These are phyloP conservation scores for Rhynchosporium secalis DNA, from an alignment of 2,329 filamentous ascomycete genomes.

Conservation along the genomic window DNA sequence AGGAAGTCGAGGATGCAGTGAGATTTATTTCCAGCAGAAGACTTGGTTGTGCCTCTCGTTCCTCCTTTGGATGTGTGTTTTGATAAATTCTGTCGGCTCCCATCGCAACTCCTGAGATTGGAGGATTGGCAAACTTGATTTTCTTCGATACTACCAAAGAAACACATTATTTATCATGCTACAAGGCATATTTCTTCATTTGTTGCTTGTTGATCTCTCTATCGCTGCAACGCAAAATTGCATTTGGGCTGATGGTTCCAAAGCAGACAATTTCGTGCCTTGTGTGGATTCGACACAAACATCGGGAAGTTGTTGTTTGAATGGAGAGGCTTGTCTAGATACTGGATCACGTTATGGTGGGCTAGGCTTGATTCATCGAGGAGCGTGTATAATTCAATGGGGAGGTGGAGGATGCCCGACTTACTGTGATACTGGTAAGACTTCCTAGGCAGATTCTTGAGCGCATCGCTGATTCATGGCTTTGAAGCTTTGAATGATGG, in stretches of 20 bases:
- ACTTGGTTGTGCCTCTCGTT: background rate
- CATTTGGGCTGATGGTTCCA: conserved; percentile 17
- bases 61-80: background rate
- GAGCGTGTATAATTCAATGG: conserved; percentile 20
- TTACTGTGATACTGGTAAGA: conserved; percentile 20
- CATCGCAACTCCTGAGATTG: background rate
- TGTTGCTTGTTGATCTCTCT: conserved; percentile 9
- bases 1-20: too few species aligned
- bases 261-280: conserved; percentile 16
- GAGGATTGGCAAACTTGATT: background rate
- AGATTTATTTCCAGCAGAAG: background rate
- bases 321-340: conserved; percentile 15
- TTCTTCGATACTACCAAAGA: background rate
- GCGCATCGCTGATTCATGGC: background rate
- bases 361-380: conserved; percentile 15
- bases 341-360: conserved; percentile 16
- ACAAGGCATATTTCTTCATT: background rate
- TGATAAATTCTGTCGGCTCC: background rate
- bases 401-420: conserved; percentile 17
- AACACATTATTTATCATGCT: background rate
- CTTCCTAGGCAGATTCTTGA: background rate
- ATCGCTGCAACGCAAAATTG: conserved; percentile 16
- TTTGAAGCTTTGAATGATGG: background rate
- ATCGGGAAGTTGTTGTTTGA: conserved; percentile 19
- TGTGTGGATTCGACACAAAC: conserved; percentile 17